These are phyloP conservation scores for Sclerotinia trifoliorum DNA, from an alignment of 2,329 filamentous ascomycete genomes.

Conservation along the genomic window DNA sequence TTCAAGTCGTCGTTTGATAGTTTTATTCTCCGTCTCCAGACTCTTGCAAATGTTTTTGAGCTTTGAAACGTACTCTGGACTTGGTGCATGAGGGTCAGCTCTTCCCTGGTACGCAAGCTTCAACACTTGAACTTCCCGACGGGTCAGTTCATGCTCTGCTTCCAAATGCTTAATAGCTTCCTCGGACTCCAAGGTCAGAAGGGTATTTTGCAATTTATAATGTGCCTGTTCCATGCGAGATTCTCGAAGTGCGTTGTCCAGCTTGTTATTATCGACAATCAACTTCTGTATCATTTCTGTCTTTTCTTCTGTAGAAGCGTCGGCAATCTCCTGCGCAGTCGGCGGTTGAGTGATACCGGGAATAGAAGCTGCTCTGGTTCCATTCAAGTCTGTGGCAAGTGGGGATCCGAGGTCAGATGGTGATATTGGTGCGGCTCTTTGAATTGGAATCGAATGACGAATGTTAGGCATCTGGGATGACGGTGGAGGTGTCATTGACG, in stretches of 20 bases:
- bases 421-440: constrained; percentile 28
- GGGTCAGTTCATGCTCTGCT: constrained; percentile 90
- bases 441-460: constrained; percentile 23
- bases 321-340: constrained; percentile 50
- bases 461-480: constrained; percentile 53
- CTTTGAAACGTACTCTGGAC: constrained; percentile 56
- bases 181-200: constrained; percentile 78
- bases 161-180: constrained; percentile 83
- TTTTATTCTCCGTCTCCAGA: constrained; percentile 63
- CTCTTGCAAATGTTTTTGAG: constrained; percentile 66
- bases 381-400: constrained; percentile 35
- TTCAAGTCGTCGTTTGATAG: constrained; percentile 62
- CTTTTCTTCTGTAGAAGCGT: constrained; percentile 56
- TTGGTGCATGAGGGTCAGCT: constrained; percentile 46
- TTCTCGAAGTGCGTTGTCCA: constrained; percentile 52
- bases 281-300: constrained; percentile 55
- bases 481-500: constrained; percentile 45
- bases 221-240: constrained; percentile 83
- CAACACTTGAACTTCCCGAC: constrained; percentile 81
- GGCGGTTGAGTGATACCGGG: constrained; percentile 39
- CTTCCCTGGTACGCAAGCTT: constrained; percentile 66
- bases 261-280: constrained; percentile 55
- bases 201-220: constrained; percentile 84
- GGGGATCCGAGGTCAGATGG: constrained; percentile 34
- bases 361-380: constrained; percentile 28